Conservation (phyloP, 352 stramenopile species). For the Lagenidium giganteum region DNA sequence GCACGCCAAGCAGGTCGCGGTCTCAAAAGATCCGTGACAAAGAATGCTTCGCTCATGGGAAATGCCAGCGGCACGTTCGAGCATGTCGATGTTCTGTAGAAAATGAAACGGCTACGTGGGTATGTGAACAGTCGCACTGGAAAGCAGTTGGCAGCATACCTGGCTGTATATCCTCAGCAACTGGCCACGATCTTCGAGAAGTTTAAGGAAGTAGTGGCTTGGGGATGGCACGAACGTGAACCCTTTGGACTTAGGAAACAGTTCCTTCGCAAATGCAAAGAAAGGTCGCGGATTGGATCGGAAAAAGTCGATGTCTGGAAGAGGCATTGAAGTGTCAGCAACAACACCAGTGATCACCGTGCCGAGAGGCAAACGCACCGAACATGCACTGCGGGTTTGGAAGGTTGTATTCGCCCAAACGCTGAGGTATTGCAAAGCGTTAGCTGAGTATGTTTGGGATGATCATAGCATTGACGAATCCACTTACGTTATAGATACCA, state of each 20-base stretch:
- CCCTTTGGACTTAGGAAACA: slow-evolving; percentile 75
- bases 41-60: slow-evolving; percentile 88
- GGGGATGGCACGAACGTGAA: slow-evolving; percentile 82
- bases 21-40: slow-evolving; percentile 93
- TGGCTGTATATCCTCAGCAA: slow-evolving; percentile 92
- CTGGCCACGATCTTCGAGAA: slow-evolving; percentile 90
- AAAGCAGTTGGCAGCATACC: slow-evolving; percentile 17
- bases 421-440: slow-evolving; percentile 23
- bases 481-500: slow-evolving; percentile 87
- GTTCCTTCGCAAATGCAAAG: slow-evolving; percentile 93
- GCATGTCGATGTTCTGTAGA: slow-evolving; percentile 98
- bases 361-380: slow-evolving; percentile 22
- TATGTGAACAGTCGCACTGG: slow-evolving; percentile 1
- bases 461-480: neutral
- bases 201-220: slow-evolving; percentile 96
- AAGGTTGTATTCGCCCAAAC: slow-evolving; percentile 75
- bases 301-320: slow-evolving; percentile 97
- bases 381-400: slow-evolving; percentile 87
- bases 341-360: slow-evolving; percentile 32
- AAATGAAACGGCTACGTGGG: neutral
- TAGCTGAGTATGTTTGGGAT: neutral
- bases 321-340: no score
- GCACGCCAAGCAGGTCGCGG: slow-evolving; percentile 91
- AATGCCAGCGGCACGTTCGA: slow-evolving; percentile 93
- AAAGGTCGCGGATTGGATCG: slow-evolving; percentile 94